Evolutionary conservation across 1,284 basidiomycete genomes (phyloP).

Genomic region (Fomitopsis palustris): DNA sequence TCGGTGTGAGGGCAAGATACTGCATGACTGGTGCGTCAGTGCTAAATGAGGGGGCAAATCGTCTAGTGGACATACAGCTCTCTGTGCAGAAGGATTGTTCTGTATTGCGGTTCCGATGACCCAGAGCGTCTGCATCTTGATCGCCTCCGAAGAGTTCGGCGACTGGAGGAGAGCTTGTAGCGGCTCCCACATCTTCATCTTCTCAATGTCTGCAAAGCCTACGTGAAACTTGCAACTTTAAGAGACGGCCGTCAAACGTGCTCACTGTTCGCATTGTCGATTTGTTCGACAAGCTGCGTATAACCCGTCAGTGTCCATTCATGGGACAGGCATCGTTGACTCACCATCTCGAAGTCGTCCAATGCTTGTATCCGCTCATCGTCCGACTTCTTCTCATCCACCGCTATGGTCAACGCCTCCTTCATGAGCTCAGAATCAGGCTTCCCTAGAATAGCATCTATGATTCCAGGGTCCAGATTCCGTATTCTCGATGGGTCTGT

Average conservation of each 20-base stretch:
- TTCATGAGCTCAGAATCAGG: constrained; percentile 86
- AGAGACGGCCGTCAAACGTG: neutral
- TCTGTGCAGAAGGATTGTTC: constrained; percentile 92
- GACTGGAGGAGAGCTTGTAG: constrained; percentile 67
- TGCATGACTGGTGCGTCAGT: constrained; percentile 25
- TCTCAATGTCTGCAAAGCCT: constrained; percentile 63
- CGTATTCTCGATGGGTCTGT: constrained; percentile 31
- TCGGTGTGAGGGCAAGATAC: constrained; percentile 73
- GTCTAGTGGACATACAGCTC: constrained; percentile 53
- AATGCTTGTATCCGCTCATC: constrained; percentile 76
- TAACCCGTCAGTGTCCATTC: neutral
- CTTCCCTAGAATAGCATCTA: constrained; percentile 86
- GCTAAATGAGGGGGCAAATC: neutral
- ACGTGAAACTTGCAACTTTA: neutral
- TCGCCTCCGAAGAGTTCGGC: constrained; percentile 49
- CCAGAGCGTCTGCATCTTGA: constrained; percentile 83
- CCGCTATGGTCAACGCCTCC: constrained; percentile 74
- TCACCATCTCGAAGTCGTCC: constrained; percentile 94
- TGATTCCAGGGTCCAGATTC: constrained; percentile 73
- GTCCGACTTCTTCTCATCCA: constrained; percentile 58
- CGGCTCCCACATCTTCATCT: constrained; percentile 84
- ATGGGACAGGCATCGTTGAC: constrained; percentile 12
- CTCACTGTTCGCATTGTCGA: constrained; percentile 94
- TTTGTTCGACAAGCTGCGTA: constrained; percentile 79
- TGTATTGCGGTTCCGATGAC: constrained; percentile 92